A percentile compares a stretch with the other conserved stretches of the same genome.
Evolutionary conservation across 371 early-diverging fungal species (phyloP).

Genomic region (Mortierella sp.): DNA sequence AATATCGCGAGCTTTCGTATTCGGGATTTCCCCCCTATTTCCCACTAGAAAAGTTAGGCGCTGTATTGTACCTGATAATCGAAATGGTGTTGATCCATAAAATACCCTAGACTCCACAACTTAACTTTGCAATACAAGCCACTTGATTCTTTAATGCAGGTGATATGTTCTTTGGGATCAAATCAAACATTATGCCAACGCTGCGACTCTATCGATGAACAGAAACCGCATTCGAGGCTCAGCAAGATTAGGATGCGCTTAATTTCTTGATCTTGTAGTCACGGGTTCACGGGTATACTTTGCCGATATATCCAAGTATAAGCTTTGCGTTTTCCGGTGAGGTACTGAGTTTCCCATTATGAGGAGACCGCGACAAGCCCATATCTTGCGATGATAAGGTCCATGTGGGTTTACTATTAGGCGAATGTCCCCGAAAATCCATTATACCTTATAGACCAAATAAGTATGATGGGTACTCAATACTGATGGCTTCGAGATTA

Average conservation of each 20-base stretch:
- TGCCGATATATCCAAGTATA: not conserved
- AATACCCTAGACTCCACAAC: not conserved
- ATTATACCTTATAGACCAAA: conserved; percentile 6
- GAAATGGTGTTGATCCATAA: not conserved
- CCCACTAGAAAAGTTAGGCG: too few species aligned
- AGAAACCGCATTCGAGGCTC: not conserved
- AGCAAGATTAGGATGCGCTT: not conserved
- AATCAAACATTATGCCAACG: not conserved
- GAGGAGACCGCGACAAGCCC: conserved; percentile 21
- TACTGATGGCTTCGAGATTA: conserved; percentile 9
- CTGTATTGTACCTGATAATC: not conserved
- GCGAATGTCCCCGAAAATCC: not conserved
- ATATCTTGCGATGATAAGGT: conserved; percentile 5
- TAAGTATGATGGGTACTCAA: not conserved
- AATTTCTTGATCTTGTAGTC: not conserved
- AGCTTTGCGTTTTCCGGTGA: not conserved
- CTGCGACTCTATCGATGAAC: not conserved
- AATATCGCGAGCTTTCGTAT: too few species aligned
- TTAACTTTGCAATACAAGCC: not conserved
- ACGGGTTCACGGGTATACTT: not conserved
- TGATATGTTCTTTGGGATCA: not conserved
- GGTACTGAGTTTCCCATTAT: too few species aligned
- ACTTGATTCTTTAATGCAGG: not conserved
- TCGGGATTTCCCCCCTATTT: too few species aligned
- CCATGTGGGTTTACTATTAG: too few species aligned